Evolutionary conservation across 1,139 yeast species (phyloP).

Genomic region (Hansenula lynferdii): DNA sequence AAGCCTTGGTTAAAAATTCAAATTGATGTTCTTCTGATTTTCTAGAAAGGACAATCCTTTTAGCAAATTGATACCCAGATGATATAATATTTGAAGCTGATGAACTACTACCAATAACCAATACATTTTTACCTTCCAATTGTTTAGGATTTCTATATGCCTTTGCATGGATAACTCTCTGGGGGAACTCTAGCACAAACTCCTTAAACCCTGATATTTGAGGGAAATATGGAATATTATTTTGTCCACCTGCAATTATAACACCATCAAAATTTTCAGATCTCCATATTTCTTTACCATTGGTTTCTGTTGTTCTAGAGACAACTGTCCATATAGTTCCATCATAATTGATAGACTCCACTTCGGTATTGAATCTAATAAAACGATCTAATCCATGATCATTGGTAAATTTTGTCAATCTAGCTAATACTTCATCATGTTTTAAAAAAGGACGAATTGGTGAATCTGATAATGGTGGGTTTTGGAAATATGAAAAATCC

Average conservation of each 20-base stretch:
- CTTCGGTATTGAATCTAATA: conserved; percentile 33
- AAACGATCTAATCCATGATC: conserved; percentile 27
- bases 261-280: conserved; percentile 35
- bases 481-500: not conserved
- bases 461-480: not conserved
- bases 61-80: conserved; percentile 38
- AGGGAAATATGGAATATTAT: conserved; percentile 39
- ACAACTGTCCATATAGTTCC: conserved; percentile 33
- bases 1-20: conserved; percentile 27
- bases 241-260: conserved; percentile 39
- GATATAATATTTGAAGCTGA: conserved; percentile 43
- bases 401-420: conserved; percentile 19
- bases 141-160: conserved; percentile 26
- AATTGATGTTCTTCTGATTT: conserved; percentile 11
- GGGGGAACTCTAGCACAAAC: conserved; percentile 31
- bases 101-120: conserved; percentile 44
- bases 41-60: conserved; percentile 31
- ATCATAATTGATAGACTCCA: conserved; percentile 31
- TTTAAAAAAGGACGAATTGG: not conserved
- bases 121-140: conserved; percentile 32
- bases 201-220: conserved; percentile 34
- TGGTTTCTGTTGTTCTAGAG: conserved; percentile 21
- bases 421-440: not conserved
- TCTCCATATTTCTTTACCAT: conserved; percentile 21
- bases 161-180: conserved; percentile 35